Evolutionary conservation across 495 filamentous ascomycete species (phyloP).

Genomic region (Tuber brumale): DNA sequence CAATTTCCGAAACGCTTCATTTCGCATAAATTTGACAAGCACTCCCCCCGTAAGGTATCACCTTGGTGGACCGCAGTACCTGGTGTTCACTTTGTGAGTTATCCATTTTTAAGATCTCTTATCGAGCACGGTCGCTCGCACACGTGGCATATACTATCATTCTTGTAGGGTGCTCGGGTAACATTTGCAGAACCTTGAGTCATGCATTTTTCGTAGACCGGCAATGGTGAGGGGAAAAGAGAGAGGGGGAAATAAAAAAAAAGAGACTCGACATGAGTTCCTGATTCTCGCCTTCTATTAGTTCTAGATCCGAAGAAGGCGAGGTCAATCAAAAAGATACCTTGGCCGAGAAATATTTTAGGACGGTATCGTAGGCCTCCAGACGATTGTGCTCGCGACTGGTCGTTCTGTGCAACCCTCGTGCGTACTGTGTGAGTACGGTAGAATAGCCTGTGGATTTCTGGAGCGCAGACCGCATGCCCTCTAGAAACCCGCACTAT

Average conservation of each 20-base stretch:
- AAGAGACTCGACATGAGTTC: not conserved
- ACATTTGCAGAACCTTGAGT: not conserved
- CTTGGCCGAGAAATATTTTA: not conserved
- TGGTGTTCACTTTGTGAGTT: not conserved
- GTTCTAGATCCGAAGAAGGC: not conserved
- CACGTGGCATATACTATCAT: not conserved
- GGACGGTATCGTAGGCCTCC: not conserved
- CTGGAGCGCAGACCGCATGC: not conserved
- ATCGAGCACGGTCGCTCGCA: not conserved
- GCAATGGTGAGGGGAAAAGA: not conserved
- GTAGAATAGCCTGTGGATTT: not conserved
- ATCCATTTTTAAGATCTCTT: not conserved
- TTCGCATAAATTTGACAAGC: not conserved
- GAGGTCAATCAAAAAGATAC: not conserved
- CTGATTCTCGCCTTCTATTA: not conserved
- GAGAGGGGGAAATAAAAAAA: not conserved
- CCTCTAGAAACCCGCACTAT: not conserved
- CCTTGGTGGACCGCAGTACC: not conserved
- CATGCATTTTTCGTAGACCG: not conserved
- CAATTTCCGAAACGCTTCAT: not conserved
- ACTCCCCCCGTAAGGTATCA: not conserved
- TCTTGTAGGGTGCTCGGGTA: not conserved
- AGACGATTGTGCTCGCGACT: not conserved
- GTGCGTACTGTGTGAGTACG: not conserved
- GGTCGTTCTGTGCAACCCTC: not conserved